Evolutionary conservation across 768 basidiomycete genomes (phyloP), one percentile per base, ranked within the genome.

Genomic region (Podaxis mareebaensis): DNA sequence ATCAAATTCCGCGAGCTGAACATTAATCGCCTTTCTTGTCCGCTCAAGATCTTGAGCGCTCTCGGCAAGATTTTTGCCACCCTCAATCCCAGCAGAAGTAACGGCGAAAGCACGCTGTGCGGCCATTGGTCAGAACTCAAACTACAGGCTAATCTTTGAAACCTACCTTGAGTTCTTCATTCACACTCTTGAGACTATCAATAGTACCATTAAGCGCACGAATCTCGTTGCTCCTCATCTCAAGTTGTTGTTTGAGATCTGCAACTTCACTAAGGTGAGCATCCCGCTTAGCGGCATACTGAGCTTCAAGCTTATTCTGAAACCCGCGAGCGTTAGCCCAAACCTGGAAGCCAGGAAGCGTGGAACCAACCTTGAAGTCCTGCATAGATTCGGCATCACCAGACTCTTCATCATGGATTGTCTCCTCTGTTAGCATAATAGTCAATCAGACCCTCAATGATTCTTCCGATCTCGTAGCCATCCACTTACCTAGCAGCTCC

Each of bases 1-100:
- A 73, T 99, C 97, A 75, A 99, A 99, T 73, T 99, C 97, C 64
- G 96, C 93, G 64, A 96, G 88, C 72, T 99, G 96, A n/a, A 95
- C 91, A 66, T 95, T 96, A 78, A 97, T 95, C 12, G 93, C 93
- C 78, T 97, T 98, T 68, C 97, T 87, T 51, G 93, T 95, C 61
- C 96, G 86, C 77, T 99, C 97, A 67, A 98, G 86, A 77, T 99
- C 97, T 77, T 95, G 92, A 2, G 96, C 95, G 70, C 95, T 95
- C 79, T 97, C 94, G 33, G 95, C 97, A 46, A 99, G 86, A 75
- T 93, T 95, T 83, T 94, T 97, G 53, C 96, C 95, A 58, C 96
- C 96, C 73, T 96, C 95, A 68, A 96, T 95, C 55, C 97, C 96
- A 63, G 95, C 95, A 63, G 96, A 96, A 12, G 96, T 96, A 56